A percentile compares a stretch with the other conserved stretches of the same genome.
Evolutionary conservation across 352 stramenopile species (phyloP).

Genomic region (Phytophthora parvispora): DNA sequence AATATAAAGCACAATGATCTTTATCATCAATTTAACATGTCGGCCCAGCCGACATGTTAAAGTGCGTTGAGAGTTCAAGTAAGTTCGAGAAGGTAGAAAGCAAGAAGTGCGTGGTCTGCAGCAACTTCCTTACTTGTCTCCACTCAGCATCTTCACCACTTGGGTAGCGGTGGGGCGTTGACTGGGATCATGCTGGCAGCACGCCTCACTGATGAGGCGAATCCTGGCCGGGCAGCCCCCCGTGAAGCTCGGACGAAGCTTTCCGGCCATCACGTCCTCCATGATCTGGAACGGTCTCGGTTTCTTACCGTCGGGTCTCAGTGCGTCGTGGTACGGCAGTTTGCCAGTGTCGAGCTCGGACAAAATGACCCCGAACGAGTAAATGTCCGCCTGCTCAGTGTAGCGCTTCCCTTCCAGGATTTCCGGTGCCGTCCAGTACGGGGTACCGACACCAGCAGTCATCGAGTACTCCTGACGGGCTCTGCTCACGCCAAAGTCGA

Average conservation of each 20-base stretch:
- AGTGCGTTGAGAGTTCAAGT: too few species aligned
- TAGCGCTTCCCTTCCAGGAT: background rate
- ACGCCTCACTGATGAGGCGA: background rate
- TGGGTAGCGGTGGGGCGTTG: background rate
- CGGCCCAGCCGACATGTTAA: too few species aligned
- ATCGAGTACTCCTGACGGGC: background rate
- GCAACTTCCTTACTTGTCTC: background rate
- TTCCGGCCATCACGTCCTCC: background rate
- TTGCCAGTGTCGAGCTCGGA: background rate
- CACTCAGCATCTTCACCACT: background rate
- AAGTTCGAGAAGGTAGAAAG: too few species aligned
- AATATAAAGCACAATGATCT: too few species aligned
- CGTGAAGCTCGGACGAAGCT: background rate
- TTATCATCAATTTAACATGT: too few species aligned
- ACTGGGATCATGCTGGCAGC: background rate
- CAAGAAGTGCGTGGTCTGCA: too few species aligned
- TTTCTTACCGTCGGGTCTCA: background rate
- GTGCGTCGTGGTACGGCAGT: background rate
- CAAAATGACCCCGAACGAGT: background rate
- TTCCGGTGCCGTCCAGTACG: background rate
- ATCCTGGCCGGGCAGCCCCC: background rate
- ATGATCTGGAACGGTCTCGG: background rate
- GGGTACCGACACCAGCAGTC: background rate
- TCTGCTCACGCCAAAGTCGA: background rate
- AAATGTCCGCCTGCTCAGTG: background rate